Base-by-base conservation (phyloP, 2,329 filamentous ascomycete genomes). In the Botrytis paeoniae region DNA sequence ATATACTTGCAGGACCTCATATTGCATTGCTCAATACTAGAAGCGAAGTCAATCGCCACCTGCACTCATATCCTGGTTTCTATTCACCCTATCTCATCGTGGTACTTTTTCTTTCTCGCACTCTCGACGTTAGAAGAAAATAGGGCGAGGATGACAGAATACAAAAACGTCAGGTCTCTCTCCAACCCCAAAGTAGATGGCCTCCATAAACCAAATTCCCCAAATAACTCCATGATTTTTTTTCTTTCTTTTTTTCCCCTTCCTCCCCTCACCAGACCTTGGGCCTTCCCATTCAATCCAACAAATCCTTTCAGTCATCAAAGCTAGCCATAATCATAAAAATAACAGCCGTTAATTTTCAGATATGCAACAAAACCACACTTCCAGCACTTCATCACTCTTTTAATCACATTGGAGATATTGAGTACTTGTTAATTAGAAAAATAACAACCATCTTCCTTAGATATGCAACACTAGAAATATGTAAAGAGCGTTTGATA, bases 101-200 rank as follows among this genome's bases (percentile, higher is more conserved):
- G 6, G 4, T 1, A 43, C 12, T 10, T 18, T 18, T 3, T 10
- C 4, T 29, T 43, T 43, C 39, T 41, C 61, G n/a, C 61, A 41
- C 16, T 37, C 14, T 29, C 2, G 4, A 29, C 29, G 2, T 7
- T 3, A 39, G 10, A 39, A 0, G 4, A n/a, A 39, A n/a, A 6
- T 25, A 5, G 4, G 3, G 7, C 4, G 25, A 39, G 35, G 37
- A 1, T 1, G 22, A 25, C 4, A 2, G 7, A 12, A 60, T 37
- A 5, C 5, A 22, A 18, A 54, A 29, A 29, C 14, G 6, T 3
- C 9, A 61, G 12, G 22, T 1, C 16, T n/a, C 10, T 61, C 25
- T 39, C 60, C 18, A 18, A 20, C 25, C 10, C 37, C 9, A 4
- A 1, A 39, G 3, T 62, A 18, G 5, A 62, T 41, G 16, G 22